Conservation (phyloP, 2,329 filamentous ascomycete species). For the Thielaviopsis punctulata region DNA sequence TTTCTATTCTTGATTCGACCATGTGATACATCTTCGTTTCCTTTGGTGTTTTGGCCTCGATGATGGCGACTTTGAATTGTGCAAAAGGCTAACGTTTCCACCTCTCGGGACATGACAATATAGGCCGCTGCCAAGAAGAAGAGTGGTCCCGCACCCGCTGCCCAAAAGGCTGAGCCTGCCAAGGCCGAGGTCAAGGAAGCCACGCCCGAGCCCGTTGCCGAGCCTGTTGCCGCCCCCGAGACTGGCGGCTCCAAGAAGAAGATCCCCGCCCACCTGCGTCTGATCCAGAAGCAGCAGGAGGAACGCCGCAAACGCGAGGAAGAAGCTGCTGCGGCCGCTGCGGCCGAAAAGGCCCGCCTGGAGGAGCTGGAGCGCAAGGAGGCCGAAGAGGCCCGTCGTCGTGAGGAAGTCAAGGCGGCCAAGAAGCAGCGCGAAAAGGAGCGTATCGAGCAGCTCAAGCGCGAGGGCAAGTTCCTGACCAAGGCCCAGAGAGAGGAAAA, state of each 20-base stretch:
- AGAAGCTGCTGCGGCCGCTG: conserved; percentile 36
- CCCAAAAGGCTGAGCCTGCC: conserved; percentile 16
- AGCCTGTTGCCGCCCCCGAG: conserved; percentile 22
- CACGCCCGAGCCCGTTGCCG: conserved; percentile 17
- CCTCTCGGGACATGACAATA: background rate
- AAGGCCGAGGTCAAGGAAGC: conserved; percentile 37
- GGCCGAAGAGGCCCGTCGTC: conserved; percentile 50
- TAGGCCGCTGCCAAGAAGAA: conserved; percentile 63
- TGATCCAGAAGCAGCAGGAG: conserved; percentile 71
- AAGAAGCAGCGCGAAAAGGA: conserved; percentile 82
- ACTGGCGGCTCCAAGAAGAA: conserved; percentile 60
- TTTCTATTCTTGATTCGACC: conserved; percentile 3
- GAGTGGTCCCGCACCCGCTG: conserved; percentile 13
- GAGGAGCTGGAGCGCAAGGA: conserved; percentile 48
- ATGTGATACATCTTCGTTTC: background rate
- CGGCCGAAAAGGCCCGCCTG: conserved; percentile 46
- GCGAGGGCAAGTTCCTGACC: conserved; percentile 71
- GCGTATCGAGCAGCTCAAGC: conserved; percentile 72
- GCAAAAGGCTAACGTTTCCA: background rate
- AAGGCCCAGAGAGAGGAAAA: conserved; percentile 76
- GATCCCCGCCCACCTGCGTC: conserved; percentile 53
- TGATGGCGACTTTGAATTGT: background rate
- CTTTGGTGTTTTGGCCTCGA: no score
- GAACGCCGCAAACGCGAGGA: conserved; percentile 50
- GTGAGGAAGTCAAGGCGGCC: conserved; percentile 54